Evolutionary conservation across 2,329 filamentous ascomycete species (phyloP), one percentile per base, ranked within the genome.

Genomic region (Thielaviopsis populi): DNA sequence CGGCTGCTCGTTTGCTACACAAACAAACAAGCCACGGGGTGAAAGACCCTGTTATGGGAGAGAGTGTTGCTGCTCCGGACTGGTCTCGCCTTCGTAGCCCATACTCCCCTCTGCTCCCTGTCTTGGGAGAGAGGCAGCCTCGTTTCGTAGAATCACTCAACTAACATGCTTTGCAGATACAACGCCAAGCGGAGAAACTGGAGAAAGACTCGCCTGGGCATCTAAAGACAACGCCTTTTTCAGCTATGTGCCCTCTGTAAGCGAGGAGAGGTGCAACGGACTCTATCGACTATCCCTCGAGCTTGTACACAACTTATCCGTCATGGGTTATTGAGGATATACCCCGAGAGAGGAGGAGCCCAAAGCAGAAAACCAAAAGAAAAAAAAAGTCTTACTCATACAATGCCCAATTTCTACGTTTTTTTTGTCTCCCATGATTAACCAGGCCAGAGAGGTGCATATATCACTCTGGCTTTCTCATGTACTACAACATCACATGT

Each of bases 181-280:
- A 99, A 99, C 84, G 91, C 94, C 75, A 99, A 99, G 89, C 84
- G 94, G 80, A 89, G 94, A 82, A 94, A 99, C 79, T 99, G 94
- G 94, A 90, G 94, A 83, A 99, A 99, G 92, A 97, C 94, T 77
- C 88, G 91, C 77, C 90, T 99, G 81, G 91, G 91, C 77, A 95
- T 99, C 83, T 99, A 94, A 83, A 84, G 63, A 62, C 61, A 61
- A 66, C 61, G 48, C 64, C 64, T 13, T 54, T 40, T 66, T 61
- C 61, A 66, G 48, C 61, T 48, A 63, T 63, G 64, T 66, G 58
- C 62, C 64, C 58, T 66, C 33, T 63, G 64, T 63, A 61, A 66
- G 58, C 61, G 62, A 66, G 64, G 59, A 63, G 61, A 59, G 56
- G 37, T 66, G 58, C 50, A 46, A 61, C 37, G 58, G 56, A 63